Percentiles rank a stretch among this genome's conserved stretches.
phyloP scores from a whole-genome alignment of 2,329 filamentous ascomycete genomes.

The Beauveria sp. region DNA sequence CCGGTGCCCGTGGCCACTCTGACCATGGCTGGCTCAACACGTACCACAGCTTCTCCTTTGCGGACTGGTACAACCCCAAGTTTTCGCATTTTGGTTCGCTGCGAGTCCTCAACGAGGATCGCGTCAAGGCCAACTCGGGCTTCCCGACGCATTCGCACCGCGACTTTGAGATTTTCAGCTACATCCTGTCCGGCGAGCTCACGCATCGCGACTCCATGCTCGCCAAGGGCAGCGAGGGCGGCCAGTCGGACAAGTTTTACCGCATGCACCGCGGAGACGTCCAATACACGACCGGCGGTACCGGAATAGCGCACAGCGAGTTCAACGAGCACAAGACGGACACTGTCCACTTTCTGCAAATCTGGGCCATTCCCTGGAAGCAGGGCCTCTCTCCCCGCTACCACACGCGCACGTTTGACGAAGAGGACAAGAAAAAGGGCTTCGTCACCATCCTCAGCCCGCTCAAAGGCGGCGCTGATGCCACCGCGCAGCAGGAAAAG shows the following conservation, averaged over 20 bases:
- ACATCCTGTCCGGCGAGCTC: slow-evolving; percentile 77
- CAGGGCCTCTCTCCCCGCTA: slow-evolving; percentile 65
- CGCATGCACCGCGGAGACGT: slow-evolving; percentile 73
- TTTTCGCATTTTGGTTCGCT: slow-evolving; percentile 67
- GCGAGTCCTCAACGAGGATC: slow-evolving; percentile 83
- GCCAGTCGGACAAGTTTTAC: slow-evolving; percentile 55
- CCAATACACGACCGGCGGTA: slow-evolving; percentile 85
- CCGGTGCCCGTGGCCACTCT: slow-evolving; percentile 62
- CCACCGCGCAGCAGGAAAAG: slow-evolving; percentile 54
- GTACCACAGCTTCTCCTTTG: slow-evolving; percentile 82
- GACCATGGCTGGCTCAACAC: slow-evolving; percentile 85
- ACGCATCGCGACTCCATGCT: slow-evolving; percentile 85
- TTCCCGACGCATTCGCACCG: slow-evolving; percentile 82
- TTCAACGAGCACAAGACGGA: slow-evolving; percentile 66
- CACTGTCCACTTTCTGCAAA: slow-evolving; percentile 78
- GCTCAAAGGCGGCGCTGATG: slow-evolving; percentile 57
- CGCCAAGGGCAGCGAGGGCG: slow-evolving; percentile 56
- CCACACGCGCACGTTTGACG: slow-evolving; percentile 64
- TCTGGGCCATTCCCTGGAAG: slow-evolving; percentile 78
- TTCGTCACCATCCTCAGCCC: slow-evolving; percentile 73
- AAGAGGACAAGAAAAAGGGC: slow-evolving; percentile 61
- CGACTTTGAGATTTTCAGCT: slow-evolving; percentile 85
- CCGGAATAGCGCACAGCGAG: slow-evolving; percentile 72
- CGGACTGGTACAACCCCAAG: slow-evolving; percentile 58
- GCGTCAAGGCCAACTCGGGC: slow-evolving; percentile 63